Evolutionary conservation across 306 rosid species (phyloP).

Genomic region (Vigna trinervia): DNA sequence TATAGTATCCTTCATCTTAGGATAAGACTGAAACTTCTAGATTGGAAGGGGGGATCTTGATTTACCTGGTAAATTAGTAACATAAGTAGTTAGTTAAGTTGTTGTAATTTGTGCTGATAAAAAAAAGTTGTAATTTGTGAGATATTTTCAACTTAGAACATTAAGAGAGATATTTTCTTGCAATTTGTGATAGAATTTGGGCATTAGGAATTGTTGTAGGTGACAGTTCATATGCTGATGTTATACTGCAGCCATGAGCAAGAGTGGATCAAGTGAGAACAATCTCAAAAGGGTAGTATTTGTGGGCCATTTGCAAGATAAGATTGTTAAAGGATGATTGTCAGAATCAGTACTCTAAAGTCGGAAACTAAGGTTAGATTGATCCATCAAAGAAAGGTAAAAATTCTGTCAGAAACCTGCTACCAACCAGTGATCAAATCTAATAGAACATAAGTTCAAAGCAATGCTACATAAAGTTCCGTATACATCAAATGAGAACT

Average conservation of each 20-base stretch:
- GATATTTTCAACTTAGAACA: background rate
- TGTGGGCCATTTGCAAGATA: background rate
- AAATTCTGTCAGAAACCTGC: conserved; percentile 30
- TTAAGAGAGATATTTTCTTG: background rate
- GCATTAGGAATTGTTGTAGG: background rate
- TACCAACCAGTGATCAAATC: conserved; percentile 37
- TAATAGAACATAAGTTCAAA: conserved; percentile 19
- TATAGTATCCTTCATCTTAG: background rate
- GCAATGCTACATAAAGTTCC: conserved; percentile 33
- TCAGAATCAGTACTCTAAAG: background rate
- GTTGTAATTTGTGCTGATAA: too few relatives aligned
- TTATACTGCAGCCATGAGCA: background rate
- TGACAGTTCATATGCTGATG: background rate
- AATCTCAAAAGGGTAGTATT: background rate
- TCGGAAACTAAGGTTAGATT: background rate
- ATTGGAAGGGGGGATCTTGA: background rate
- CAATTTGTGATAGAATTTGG: background rate
- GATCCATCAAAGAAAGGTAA: conserved; percentile 24
- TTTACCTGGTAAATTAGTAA: background rate
- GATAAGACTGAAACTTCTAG: background rate
- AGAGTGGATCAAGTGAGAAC: background rate
- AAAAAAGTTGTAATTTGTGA: too few relatives aligned
- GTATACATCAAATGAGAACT: conserved; percentile 38
- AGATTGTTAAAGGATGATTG: background rate
- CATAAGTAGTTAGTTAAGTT: background rate